These are phyloP conservation scores for Ganoderma resinaceum DNA, from an alignment of 1,284 basidiomycete genomes.

Conservation along the genomic window DNA sequence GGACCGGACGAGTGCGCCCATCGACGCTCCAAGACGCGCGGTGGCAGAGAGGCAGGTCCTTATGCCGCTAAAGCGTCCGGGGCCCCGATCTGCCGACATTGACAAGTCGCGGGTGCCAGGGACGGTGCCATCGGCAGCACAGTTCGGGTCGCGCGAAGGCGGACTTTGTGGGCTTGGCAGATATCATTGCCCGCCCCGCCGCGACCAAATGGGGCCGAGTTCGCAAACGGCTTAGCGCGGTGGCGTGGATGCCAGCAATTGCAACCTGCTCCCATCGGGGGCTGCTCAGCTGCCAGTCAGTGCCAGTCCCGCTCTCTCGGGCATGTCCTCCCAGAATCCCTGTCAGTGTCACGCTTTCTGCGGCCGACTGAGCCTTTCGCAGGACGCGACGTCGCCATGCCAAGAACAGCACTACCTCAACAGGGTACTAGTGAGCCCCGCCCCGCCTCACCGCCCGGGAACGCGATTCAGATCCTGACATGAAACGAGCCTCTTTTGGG, in stretches of 20 bases:
- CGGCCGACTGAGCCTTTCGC: not conserved
- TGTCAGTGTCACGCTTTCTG: not conserved
- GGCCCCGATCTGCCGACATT: not conserved
- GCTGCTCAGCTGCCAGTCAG: not conserved
- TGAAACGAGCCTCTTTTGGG: not conserved
- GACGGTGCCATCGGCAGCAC: not conserved
- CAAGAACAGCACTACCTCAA: not conserved
- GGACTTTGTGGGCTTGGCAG: not conserved
- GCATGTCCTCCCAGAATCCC: not conserved
- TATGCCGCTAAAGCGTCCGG: not conserved
- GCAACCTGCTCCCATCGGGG: not conserved
- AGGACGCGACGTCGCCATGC: not conserved
- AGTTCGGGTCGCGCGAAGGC: not conserved
- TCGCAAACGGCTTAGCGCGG: not conserved
- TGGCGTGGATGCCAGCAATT: conserved; percentile 2
- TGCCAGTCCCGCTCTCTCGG: not conserved
- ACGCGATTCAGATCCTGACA: not conserved
- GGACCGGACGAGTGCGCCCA: not conserved
- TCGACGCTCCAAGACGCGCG: not conserved
- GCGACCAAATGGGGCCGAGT: too few species aligned
- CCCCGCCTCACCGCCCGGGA: not conserved
- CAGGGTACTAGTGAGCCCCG: not conserved
- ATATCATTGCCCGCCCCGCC: not conserved
- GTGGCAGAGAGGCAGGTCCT: not conserved
- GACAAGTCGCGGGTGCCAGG: not conserved